Percentiles rank a stretch among this genome's conserved stretches.
Evolutionary conservation across 148 eudicot species (phyloP).

Genomic region (Fagopyrum esculentum): DNA sequence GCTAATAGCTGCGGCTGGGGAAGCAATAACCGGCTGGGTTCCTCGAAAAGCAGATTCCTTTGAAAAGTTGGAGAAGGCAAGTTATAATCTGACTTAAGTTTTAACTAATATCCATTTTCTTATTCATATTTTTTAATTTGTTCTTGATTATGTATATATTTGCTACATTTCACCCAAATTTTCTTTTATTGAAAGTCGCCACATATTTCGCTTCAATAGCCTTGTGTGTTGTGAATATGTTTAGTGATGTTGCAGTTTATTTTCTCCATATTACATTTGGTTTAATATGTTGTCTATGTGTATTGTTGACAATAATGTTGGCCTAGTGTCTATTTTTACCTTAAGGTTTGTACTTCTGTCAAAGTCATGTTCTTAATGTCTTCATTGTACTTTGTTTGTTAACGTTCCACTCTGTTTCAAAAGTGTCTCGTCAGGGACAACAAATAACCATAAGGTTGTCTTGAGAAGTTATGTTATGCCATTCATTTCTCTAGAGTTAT

Average conservation of each 20-base stretch:
- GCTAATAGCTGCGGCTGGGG: conserved; percentile 70
- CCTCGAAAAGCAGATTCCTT: conserved; percentile 65
- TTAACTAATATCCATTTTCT: neutral
- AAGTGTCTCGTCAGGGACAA: neutral
- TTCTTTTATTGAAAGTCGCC: too few relatives aligned
- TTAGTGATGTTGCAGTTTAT: neutral
- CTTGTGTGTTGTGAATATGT: neutral
- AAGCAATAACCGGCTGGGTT: conserved; percentile 64
- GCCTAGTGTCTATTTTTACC: neutral
- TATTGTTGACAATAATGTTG: neutral
- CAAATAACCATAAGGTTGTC: neutral
- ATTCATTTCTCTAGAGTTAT: neutral
- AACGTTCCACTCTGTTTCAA: neutral
- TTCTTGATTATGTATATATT: neutral
- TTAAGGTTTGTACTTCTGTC: neutral
- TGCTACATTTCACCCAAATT: neutral
- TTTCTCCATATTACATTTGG: neutral
- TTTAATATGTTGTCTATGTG: neutral
- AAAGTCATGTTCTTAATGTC: neutral
- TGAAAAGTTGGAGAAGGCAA: conserved; percentile 64
- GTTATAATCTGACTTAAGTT: neutral
- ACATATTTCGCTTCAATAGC: neutral
- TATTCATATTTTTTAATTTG: neutral
- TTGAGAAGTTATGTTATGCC: neutral
- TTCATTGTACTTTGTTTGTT: neutral